Base-by-base conservation (phyloP, 768 basidiomycete genomes). In the Boletus reticuloceps region DNA sequence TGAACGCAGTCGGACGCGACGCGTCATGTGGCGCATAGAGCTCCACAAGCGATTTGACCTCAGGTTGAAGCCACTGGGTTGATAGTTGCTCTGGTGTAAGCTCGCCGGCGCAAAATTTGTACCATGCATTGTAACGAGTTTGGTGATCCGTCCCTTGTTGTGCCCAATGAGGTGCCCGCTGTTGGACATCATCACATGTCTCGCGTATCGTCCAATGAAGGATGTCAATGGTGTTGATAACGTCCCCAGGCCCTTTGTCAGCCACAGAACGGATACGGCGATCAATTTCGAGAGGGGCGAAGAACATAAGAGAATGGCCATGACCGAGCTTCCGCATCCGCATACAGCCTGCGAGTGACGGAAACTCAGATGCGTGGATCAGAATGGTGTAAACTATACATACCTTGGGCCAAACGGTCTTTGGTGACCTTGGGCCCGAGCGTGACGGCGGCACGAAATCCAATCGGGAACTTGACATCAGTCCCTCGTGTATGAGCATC, bases 401-500 rank as follows among this genome's bases (percentile, higher is more conserved):
- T 19, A 54, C 58, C 81, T 72, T 83, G 82, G 3, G 74, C 67
- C 6, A 83, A 59, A 42, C 76, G 70, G 66, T 83, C 82, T 53
- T 82, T 83, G 0, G 76, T 79, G 9, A 83, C 65, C 40, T 75
- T 79, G 6, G 76, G 76, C 0, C 81, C 82, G 2, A 83, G 34
- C 2, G 58, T 60, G 27, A 60, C 50, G 1, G 58, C 58, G 6
- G 59, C 53, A 2, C 59, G 53, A 31, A 67, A 74, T n/a, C 69
- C 54, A 1, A 19, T 52, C 0, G 82, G 82, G 37, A 83, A 67
- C 41, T 76, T 82, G 14, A 83, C 64, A 53, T 83, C 82, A 0
- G 82, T 83, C 6, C 82, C 82, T 12, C 66, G 39, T 2, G 66
- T 66, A 53, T 82, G 81, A 1, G 79, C 77, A 50, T 83, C 81